Conservation (phyloP, 23 red algal genomes). For the Porphyridium purpureum region DNA sequence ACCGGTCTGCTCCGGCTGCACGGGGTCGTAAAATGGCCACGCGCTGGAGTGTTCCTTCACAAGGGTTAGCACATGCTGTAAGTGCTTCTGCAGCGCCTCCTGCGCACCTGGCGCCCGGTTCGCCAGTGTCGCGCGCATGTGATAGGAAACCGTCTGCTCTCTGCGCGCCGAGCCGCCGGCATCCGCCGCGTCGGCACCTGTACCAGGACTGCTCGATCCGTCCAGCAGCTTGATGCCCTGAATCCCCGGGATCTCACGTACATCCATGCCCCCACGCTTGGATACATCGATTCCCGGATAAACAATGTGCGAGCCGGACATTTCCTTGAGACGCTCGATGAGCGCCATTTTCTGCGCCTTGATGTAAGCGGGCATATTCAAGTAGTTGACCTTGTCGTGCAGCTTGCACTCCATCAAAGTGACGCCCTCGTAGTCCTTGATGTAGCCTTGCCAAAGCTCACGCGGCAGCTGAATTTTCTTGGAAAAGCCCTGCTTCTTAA, state of each 20-base stretch:
- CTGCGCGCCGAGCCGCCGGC: conserved; percentile 41
- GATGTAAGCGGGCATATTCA: conserved; percentile 85
- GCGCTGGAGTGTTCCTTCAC: conserved; percentile 80
- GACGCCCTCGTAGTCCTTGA: conserved; percentile 99
- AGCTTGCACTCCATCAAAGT: conserved; percentile 90
- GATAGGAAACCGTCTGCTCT: too few relatives aligned
- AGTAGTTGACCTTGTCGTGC: conserved; percentile 77
- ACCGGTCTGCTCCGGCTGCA: conserved; percentile 86
- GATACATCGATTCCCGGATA: conserved; percentile 84
- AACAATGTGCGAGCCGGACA: conserved; percentile 75
- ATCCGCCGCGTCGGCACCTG: conserved; percentile 15
- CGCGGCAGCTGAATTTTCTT: conserved; percentile 86
- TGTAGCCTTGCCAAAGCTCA: conserved; percentile 93
- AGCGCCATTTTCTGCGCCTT: conserved; percentile 94
- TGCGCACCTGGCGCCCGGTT: conserved; percentile 42
- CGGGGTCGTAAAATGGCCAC: conserved; percentile 98
- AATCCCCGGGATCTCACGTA: conserved; percentile 87
- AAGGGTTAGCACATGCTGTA: conserved; percentile 81
- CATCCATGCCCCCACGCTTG: conserved; percentile 34
- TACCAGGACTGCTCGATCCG: too few relatives aligned
- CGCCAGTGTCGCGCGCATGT: conserved; percentile 21
- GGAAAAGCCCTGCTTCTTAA: conserved; percentile 99
- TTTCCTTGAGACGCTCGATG: conserved; percentile 86
- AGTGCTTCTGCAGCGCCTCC: conserved; percentile 63
- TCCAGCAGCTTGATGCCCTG: conserved; percentile 18